Evolutionary conservation across 139 green algal species (phyloP), one percentile per base, ranked within the genome.

Genomic region (Closterium sp.): DNA sequence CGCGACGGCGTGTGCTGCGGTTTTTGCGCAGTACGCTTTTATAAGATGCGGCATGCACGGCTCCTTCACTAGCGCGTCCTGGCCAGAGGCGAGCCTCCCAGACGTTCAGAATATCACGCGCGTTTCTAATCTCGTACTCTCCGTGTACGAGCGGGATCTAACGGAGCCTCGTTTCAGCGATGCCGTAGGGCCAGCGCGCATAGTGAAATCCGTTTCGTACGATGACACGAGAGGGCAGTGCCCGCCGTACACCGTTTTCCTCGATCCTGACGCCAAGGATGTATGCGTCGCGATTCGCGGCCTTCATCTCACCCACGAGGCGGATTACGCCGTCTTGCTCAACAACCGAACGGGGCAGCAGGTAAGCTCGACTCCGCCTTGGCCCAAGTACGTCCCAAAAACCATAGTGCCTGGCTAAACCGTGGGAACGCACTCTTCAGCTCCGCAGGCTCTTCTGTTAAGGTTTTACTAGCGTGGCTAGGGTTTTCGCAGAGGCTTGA

Each of bases 271-370:
- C 31, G 90, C 90, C 9, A 38, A 27, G 17, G 90, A 92, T 62
- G 13, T 92, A 10, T 45, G 27, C 21, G 27, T 92, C 29, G 45
- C 42, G 17, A 92, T 92, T 6, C 22, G 90, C 32, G 90, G 90
- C 27, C 73, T 92, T 11, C 90, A 92, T 29, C 73, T 92, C 22
- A 28, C 32, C 11, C 45, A 92, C 32, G 29, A 90, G 29, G 70
- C 90, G 90, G 90, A 92, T 91, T 92, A 92, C 28, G 90, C 70
- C 22, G 70, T 92, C 86, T 85, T 92, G n/a, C 42, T 92, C 11
- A 31, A 92, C 29, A 92, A 92, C 73, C n/a, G 79, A 4, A 92
- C 90, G n/a, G 90, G 90, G 34, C 90, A 92, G 73, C 90, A 92
- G 90, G 90, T 92, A 13, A 79, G 62, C 27, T 13, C 62, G 38